Evolutionary conservation across 305 asterid genomes (phyloP).

Genomic region (Solanum hybrid): DNA sequence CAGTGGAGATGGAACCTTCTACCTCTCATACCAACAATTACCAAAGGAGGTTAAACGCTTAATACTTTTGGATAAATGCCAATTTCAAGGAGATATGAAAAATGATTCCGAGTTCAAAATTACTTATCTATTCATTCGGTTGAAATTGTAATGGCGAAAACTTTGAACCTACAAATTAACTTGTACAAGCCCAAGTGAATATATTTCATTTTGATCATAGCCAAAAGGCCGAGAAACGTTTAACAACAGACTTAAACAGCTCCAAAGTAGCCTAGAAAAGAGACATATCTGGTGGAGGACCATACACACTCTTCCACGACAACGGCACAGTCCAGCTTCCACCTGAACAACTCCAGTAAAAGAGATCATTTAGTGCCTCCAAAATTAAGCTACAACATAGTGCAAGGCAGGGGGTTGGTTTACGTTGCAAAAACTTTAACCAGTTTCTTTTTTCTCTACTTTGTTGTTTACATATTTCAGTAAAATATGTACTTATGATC

Average conservation of each 20-base stretch:
- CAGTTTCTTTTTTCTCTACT: background rate
- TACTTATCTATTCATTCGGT: background rate
- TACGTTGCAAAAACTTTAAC: background rate
- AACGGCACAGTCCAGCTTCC: conserved; percentile 63
- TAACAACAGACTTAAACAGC: background rate
- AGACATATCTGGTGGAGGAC: conserved; percentile 79
- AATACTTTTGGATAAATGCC: no score
- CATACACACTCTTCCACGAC: conserved; percentile 93
- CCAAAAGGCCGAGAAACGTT: background rate
- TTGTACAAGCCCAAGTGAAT: background rate
- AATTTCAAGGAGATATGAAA: no score
- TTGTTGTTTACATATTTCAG: background rate
- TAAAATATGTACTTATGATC: background rate
- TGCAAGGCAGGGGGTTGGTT: background rate
- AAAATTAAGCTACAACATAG: background rate
- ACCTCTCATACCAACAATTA: no score
- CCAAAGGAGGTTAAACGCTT: no score
- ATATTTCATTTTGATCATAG: background rate
- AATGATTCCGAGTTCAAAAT: background rate
- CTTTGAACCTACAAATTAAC: background rate
- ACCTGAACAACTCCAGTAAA: conserved; percentile 9
- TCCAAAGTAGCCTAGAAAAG: conserved; percentile 39
- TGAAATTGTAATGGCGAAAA: background rate
- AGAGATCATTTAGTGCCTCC: background rate
- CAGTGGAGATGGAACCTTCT: no score